These are phyloP conservation scores for Murraya paniculata DNA, from an alignment of 345 rosid genomes.

Conservation along the genomic window DNA sequence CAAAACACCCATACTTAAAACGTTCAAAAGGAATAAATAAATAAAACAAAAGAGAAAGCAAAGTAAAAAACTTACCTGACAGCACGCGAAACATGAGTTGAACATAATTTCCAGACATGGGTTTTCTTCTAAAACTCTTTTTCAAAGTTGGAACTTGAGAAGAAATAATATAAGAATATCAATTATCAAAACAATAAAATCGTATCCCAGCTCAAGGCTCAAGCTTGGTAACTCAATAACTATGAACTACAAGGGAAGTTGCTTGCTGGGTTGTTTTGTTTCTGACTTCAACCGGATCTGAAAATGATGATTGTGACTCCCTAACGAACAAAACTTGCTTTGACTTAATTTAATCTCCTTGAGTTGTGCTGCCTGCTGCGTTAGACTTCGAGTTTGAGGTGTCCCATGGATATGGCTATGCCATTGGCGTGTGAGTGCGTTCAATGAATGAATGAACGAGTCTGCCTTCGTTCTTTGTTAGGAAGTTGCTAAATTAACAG, in stretches of 20 bases:
- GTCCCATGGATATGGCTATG: neutral
- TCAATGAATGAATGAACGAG: neutral
- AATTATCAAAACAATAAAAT: slow-evolving; percentile 10
- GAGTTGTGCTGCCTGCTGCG: neutral
- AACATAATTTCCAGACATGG: slow-evolving; percentile 47
- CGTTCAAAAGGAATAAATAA: neutral
- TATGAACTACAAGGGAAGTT: neutral
- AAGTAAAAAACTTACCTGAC: slow-evolving; percentile 43
- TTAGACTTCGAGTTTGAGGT: neutral
- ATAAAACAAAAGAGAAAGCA: neutral
- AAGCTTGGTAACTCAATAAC: neutral
- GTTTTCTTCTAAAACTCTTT: slow-evolving; percentile 12
- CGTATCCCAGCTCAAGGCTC: slow-evolving; percentile 8
- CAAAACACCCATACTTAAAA: neutral
- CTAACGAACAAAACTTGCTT: slow-evolving; percentile 47
- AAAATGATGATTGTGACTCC: slow-evolving; percentile 36
- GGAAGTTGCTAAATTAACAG: neutral
- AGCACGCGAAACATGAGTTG: slow-evolving; percentile 33
- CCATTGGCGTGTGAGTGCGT: neutral
- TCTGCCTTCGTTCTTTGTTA: too few species aligned
- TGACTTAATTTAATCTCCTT: neutral
- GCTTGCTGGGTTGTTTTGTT: slow-evolving; percentile 9
- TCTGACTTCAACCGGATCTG: slow-evolving; percentile 41
- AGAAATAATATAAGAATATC: neutral
- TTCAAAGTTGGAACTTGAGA: slow-evolving; percentile 2